Evolutionary conservation across 495 filamentous ascomycete species (phyloP), one percentile per base, ranked within the genome.

Genomic region (Podospora conica): DNA sequence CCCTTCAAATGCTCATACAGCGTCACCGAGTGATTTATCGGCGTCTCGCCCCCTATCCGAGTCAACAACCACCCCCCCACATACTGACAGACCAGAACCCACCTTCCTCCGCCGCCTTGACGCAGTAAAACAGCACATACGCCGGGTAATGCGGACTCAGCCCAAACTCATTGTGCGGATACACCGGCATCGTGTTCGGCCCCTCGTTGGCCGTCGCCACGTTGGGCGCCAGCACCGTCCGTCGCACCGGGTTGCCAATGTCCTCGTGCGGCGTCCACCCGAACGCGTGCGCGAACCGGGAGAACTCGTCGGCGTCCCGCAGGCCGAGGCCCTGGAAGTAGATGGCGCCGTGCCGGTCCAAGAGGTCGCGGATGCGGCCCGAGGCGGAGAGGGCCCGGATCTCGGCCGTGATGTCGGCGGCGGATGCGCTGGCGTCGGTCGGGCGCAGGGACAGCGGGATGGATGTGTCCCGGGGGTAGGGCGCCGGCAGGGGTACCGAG

Each of bases 151-250:
- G 83, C 11, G 82, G 83, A 1, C 83, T 81, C 65, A 84, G 77
- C 0, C 79, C 80, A 4, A 82, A 85, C 65, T 85, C 83, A 64
- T 84, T 85, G 70, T 86, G 83, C 65, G 77, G 82, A 67, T 84
- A 83, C 25, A 85, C 83, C 5, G 78, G 73, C 21, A 80, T 74
- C 28, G 80, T 77, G 64, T 83, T 81, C 10, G 82, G 80, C 4
- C 80, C 77, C 71, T 84, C 82, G 65, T 84, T 86, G 7, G 82
- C 83, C 0, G 82, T 82, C 0, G 82, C 80, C 0, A 85, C 80
- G 63, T 84, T 86, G 20, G 78, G 79, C 0, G 83, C 83, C 25
- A 84, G 77, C 1, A 81, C 60, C 3, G 83, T 80, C 58, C 83
- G 69, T 29, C 83, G 67, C 12, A 86, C 80, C 1, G 82, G 82